Evolutionary conservation across 352 stramenopile species (phyloP), one percentile per base, ranked within the genome.

Genomic region (Phytophthora citricola): DNA sequence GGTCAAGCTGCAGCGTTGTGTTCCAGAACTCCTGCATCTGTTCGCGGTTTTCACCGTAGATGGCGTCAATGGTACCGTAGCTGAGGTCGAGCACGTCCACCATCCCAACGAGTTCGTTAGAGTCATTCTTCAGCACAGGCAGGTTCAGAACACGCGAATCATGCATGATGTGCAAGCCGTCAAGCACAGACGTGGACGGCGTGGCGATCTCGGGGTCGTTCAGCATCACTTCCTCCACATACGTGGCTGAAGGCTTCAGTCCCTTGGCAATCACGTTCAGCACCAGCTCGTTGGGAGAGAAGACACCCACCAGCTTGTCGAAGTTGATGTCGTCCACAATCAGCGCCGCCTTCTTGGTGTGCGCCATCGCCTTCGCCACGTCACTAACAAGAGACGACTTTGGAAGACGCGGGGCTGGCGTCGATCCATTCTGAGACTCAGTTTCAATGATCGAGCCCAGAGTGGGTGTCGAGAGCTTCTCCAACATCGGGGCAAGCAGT

Each of bases 281-380:
- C 69, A 99, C 96, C 68, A 99, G 83, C 71, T 99, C 97, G 63
- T 98, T 98, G 27, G 98, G 97, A 12, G 96, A 98, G 63, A 99
- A 98, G 34, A 99, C 89, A 38, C 97, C 97, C 24, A 98, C 84
- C 8, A 99, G 71, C 46, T 92, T 82, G 48, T 94, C 81, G 17
- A 83, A 81, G 34, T 94, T 88, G 11, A 96, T 78, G 12, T 85
- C 78, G 41, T 98, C 94, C 6, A 99, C 93, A 49, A 99, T 93
- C 27, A 99, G 76, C 1, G 91, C 93, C 11, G 97, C 97, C 75
- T 99, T 98, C 29, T 92, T 83, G 6, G 87, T 76, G 6, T 66
- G 74, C 9, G 87, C 85, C 70, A 98, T 95, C 0, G 79, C 66
- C 62, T 93, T 92, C 4, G 75, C 86, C 2, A 82, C 89, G 26